Evolutionary conservation across 2,329 filamentous ascomycete species (phyloP).

Genomic region (Lachnellula subtilissima): DNA sequence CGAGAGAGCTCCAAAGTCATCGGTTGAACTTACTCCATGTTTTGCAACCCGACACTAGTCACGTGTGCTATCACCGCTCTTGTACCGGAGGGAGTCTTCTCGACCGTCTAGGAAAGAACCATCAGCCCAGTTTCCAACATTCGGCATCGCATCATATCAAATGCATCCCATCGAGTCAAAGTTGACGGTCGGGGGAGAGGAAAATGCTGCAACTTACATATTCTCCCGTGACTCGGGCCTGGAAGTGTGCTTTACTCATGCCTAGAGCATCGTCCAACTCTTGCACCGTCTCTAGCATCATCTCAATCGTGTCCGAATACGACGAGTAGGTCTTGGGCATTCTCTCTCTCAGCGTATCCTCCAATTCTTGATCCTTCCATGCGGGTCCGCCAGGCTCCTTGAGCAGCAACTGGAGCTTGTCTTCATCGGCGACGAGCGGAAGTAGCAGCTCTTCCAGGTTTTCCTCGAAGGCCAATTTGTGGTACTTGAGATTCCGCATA

Average conservation of each 20-base stretch:
- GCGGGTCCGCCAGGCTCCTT: conserved; percentile 8
- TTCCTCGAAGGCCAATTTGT: conserved; percentile 12
- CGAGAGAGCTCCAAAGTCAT: neutral
- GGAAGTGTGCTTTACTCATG: conserved; percentile 13
- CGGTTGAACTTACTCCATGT: neutral
- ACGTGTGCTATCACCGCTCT: conserved; percentile 1
- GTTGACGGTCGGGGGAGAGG: no score
- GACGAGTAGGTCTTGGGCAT: conserved; percentile 14
- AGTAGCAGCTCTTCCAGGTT: conserved; percentile 14
- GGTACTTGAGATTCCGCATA: conserved; percentile 11
- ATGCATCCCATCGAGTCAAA: no score
- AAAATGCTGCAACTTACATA: conserved; percentile 3
- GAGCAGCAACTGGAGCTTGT: conserved; percentile 5
- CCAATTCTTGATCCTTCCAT: conserved; percentile 12
- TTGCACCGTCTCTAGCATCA: conserved; percentile 10
- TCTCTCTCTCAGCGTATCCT: conserved; percentile 6
- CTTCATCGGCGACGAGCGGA: conserved; percentile 15
- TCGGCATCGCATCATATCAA: no score
- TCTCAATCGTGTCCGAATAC: conserved; percentile 15
- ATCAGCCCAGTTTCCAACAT: no score
- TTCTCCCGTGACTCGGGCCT: conserved; percentile 4
- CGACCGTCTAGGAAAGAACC: neutral
- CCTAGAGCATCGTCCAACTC: conserved; percentile 9
- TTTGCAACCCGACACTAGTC: neutral
- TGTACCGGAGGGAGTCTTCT: neutral